Base-by-base conservation (phyloP, 768 basidiomycete species). In the Lanmaoa rubissima region DNA sequence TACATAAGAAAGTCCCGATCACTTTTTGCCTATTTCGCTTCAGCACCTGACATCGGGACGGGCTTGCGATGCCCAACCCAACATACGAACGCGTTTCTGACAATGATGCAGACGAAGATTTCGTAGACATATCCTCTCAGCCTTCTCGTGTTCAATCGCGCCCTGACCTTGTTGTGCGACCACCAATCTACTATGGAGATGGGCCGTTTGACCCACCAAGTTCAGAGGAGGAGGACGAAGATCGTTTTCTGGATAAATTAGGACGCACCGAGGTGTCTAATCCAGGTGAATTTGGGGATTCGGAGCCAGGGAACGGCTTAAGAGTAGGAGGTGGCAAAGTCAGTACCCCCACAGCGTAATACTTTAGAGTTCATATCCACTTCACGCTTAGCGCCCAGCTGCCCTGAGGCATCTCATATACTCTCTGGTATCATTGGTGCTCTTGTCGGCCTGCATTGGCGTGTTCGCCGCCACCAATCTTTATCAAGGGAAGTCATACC, bases 171-270 rank as follows among this genome's bases (percentile, higher is more conserved):
- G 48, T 50, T 36, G 59, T 66, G 19, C 64, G 68, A 46, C 78
- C 78, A 3, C 62, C 61, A 1, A 63, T 71, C 7, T 92, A 92
- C 72, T 92, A 92, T 61, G 86, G 80, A 32, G 89, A 91, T 19
- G 88, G 90, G 0, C 78, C 83, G 0, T 92, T 91, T 64, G 87
- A 90, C 61, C 79, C 86, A 21, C 87, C 89, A 8, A 88, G 87
- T 64, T 90, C 89, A n/a, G 86, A 86, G 47, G 87, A 87, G n/a
- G 88, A 86, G 54, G 79, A 82, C 28, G 80, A 78, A 34, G 69
- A 76, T 9, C 49, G 28, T 14, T 74, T 84, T 19, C 59, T 81
- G 34, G 82, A 82, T 58, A 86, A 87, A 65, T 66, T 72, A 1
- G 63, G 50, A 4, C 54, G 59, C 38, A 26, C n/a, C 6, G 52